A percentile compares a stretch with the other conserved stretches of the same genome.
phyloP scores from a whole-genome alignment of 2,329 filamentous ascomycete species.

The Sordariomycetes sp. region DNA sequence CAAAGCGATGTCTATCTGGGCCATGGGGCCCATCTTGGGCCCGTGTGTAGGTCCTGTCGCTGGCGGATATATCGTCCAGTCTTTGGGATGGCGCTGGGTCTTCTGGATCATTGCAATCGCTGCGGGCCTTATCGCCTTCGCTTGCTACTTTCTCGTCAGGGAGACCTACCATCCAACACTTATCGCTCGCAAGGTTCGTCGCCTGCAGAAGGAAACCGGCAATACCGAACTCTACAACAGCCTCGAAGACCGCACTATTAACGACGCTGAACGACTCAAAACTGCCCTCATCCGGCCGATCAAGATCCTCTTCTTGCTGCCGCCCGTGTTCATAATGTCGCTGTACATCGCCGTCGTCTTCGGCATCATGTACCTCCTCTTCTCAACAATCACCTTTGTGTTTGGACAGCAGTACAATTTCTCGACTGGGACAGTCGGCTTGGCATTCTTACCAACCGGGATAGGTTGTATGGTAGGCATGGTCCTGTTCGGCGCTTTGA shows the following conservation, averaged over 20 bases:
- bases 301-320: slow-evolving; percentile 42
- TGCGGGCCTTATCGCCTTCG: slow-evolving; percentile 17
- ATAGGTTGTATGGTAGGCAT: slow-evolving; percentile 7
- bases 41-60: slow-evolving; percentile 24
- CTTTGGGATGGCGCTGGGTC: slow-evolving; percentile 50
- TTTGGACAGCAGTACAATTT: slow-evolving; percentile 33
- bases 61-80: slow-evolving; percentile 54
- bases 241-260: slow-evolving; percentile 25
- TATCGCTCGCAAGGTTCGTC: slow-evolving; percentile 23
- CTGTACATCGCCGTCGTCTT: slow-evolving; percentile 43
- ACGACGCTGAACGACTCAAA: slow-evolving; percentile 21
- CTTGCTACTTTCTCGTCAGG: slow-evolving; percentile 19
- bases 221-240: slow-evolving; percentile 33
- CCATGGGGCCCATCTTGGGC: slow-evolving; percentile 40
- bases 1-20: slow-evolving; percentile 43
- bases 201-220: slow-evolving; percentile 25
- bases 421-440: slow-evolving; percentile 9
- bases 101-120: slow-evolving; percentile 56
- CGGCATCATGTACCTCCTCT: slow-evolving; percentile 43
- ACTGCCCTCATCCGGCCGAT: slow-evolving; percentile 29
- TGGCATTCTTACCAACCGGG: slow-evolving; percentile 12
- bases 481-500: slow-evolving; percentile 3
- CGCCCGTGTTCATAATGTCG: slow-evolving; percentile 32
- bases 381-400: slow-evolving; percentile 45
- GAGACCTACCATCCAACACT: slow-evolving; percentile 28